Evolutionary conservation across 768 basidiomycete genomes (phyloP).

Genomic region (Lactarius psammicola): DNA sequence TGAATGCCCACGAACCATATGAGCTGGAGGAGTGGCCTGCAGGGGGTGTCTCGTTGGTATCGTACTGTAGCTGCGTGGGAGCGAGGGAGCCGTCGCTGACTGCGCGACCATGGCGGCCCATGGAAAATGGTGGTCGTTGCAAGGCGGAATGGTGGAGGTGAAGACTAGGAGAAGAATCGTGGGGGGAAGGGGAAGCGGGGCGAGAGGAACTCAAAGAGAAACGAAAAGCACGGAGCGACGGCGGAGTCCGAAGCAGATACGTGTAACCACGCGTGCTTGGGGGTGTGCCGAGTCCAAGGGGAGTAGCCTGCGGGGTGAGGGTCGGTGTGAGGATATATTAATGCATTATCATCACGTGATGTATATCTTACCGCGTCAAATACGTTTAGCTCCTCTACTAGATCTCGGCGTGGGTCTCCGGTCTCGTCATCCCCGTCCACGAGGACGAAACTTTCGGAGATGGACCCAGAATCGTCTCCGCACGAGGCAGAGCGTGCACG

Average conservation of each 20-base stretch:
- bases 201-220: constrained; percentile 45
- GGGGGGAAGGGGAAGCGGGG: constrained; percentile 39
- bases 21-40: constrained; percentile 13
- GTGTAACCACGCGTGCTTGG: constrained; percentile 37
- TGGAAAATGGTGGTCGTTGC: constrained; percentile 10
- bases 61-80: constrained; percentile 6
- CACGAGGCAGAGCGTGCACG: constrained; percentile 33
- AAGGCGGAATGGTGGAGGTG: constrained; percentile 31
- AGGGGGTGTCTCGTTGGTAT: constrained; percentile 9
- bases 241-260: constrained; percentile 39
- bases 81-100: constrained; percentile 31
- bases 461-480: constrained; percentile 37
- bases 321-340: constrained; percentile 12
- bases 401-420: constrained; percentile 17
- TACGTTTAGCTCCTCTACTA: constrained; percentile 11
- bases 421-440: constrained; percentile 37
- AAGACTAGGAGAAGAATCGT: constrained; percentile 38
- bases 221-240: constrained; percentile 43
- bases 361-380: constrained; percentile 16
- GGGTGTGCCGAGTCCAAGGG: constrained; percentile 31
- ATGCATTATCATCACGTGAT: constrained; percentile 21
- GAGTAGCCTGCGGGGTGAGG: constrained; percentile 22
- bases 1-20: constrained; percentile 34
- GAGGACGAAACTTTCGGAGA: constrained; percentile 44
- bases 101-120: constrained; percentile 40